Base-by-base conservation (phyloP, 805 yeast species). In the Jamesozyma spencerorum region DNA sequence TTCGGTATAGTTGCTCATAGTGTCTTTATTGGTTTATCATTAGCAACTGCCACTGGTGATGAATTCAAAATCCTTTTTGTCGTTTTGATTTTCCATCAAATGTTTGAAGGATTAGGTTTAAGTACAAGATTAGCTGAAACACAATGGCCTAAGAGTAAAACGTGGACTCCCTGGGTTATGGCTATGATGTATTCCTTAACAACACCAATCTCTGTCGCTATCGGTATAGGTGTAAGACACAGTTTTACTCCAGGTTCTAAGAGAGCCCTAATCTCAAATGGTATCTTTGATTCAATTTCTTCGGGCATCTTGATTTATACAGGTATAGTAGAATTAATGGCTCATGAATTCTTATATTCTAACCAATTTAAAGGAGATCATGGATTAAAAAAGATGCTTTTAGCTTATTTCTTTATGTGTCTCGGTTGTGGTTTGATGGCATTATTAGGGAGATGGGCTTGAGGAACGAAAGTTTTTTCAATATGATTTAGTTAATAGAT, bases 101-200 rank as follows among this genome's bases (percentile, higher is more conserved):
- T 77, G 54, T 83, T 82, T 53, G 90, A 82, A 65, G 90, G 90
- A 47, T 68, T 82, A 40, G 90, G 90, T 50, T 69, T 81, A 47
- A 88, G 90, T 26, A 70, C 88, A 10, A 71, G 92, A 57, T 60
- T 79, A 36, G 75, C 83, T 1, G 68, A 70, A 29, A 74, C 77
- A 15, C 64, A 68, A 2, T 80, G 80, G 74, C 81, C 82, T 7
- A 47, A 50, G 19, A 40, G 37, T 33, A 62, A 58, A 47, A 59
- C 54, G 42, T 56, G 64, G 40, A 70, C 71, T 37, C 61, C 62
- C 19, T 77, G 72, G 60, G 45, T 65, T 1, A 58, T 76, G 42
- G 73, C 74, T 34, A 14, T 67, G 24, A 76, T 64, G 8, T 80
- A 74, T 50, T 69, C 75, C 11, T 42, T 82, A 18, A 71, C 80